phyloP scores from a whole-genome alignment of 345 rosid species.

The Noccaea bulbosa region DNA sequence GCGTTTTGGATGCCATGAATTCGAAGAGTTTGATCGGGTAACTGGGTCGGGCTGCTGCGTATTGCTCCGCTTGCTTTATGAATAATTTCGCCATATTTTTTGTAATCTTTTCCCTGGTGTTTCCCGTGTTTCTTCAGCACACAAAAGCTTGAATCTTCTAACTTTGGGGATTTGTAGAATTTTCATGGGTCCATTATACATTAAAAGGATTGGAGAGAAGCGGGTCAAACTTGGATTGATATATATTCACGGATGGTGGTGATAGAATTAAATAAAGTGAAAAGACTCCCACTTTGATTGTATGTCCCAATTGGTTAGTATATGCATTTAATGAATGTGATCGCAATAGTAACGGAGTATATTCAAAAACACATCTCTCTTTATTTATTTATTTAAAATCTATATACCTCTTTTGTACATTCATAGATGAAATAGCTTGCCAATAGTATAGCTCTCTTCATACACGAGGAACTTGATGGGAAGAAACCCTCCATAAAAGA shows the following conservation, averaged over 20 bases:
- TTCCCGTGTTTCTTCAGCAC: neutral
- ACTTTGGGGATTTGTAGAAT: neutral
- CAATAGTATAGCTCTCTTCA: no score
- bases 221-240: conserved; percentile 9
- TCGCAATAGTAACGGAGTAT: no score
- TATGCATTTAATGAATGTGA: no score
- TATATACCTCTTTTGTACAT: no score
- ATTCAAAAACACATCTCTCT: no score
- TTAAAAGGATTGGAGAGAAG: neutral
- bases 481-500: no score
- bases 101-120: neutral
- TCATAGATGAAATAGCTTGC: no score
- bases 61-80: conserved; percentile 75
- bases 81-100: conserved; percentile 69
- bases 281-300: neutral
- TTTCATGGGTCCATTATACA: neutral
- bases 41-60: conserved; percentile 63
- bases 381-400: no score
- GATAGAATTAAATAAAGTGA: neutral
- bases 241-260: neutral
- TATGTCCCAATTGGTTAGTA: no score
- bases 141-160: neutral
- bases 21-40: conserved; percentile 70
- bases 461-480: no score
- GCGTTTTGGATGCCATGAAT: conserved; percentile 75